A percentile compares a stretch with the other conserved stretches of the same genome.
phyloP scores from a whole-genome alignment of 192 early-diverging fungal genomes.

The Endogone sp. region DNA sequence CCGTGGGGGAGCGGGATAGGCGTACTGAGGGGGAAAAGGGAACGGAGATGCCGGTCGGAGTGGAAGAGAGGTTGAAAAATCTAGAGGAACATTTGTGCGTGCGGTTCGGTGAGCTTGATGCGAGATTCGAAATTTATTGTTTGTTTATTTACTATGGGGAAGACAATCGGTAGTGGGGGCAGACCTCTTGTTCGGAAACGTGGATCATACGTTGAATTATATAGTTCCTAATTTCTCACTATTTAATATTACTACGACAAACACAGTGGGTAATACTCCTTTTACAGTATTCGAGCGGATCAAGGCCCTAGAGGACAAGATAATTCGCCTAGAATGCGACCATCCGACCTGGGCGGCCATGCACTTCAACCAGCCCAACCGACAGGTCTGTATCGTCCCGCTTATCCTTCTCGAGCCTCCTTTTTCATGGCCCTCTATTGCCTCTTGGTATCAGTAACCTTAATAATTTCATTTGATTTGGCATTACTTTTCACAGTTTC shows the following conservation, averaged over 20 bases:
- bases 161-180: neutral
- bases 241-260: too few species aligned
- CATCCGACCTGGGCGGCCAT: conserved; percentile 77
- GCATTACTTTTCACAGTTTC: too few species aligned
- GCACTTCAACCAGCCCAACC: conserved; percentile 73
- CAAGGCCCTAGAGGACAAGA: conserved; percentile 68
- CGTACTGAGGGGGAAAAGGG: neutral
- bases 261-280: too few species aligned
- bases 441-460: too few species aligned
- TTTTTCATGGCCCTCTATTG: too few species aligned
- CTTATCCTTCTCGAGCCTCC: too few species aligned
- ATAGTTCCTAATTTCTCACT: too few species aligned
- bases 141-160: too few species aligned
- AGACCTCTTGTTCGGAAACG: too few species aligned
- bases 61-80: conserved; percentile 64
- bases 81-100: conserved; percentile 73
- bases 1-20: neutral
- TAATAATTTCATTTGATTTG: too few species aligned
- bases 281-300: too few species aligned
- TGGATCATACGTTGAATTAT: too few species aligned
- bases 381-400: conserved; percentile 34
- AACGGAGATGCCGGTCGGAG: conserved; percentile 10
- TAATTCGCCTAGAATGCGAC: conserved; percentile 71
- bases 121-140: conserved; percentile 13
- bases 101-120: conserved; percentile 42